Percentiles rank a stretch among this genome's conserved stretches.
phyloP scores from a whole-genome alignment of 108 stramenopile genomes.

The Fragilaria crotonensis region DNA sequence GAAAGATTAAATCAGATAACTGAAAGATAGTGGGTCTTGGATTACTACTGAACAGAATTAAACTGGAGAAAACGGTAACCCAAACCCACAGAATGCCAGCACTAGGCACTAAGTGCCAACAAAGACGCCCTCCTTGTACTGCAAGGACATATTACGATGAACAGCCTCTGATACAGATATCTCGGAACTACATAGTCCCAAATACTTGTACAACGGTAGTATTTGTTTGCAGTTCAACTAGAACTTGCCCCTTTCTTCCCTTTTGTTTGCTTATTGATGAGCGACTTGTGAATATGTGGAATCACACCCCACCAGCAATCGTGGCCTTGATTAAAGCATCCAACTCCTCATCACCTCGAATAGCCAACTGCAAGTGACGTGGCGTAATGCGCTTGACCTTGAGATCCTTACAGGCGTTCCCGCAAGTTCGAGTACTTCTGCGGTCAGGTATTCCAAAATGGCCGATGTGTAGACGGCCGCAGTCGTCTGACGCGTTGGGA shows the following conservation, averaged over 20 bases:
- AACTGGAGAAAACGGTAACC: too few species aligned
- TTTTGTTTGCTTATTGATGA: slow-evolving; percentile 95
- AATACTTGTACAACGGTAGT: too few species aligned
- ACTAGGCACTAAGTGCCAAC: too few species aligned
- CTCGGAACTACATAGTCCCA: too few species aligned
- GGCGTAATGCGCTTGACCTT: slow-evolving; percentile 99
- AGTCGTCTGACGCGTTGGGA: slow-evolving; percentile 95
- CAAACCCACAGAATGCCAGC: too few species aligned
- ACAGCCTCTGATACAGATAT: too few species aligned
- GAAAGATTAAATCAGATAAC: too few species aligned
- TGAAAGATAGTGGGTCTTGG: too few species aligned
- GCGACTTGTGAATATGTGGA: slow-evolving; percentile 99
- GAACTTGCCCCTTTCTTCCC: slow-evolving; percentile 72
- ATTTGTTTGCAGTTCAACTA: too few species aligned
- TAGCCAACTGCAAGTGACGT: slow-evolving; percentile 97
- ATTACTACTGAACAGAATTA: too few species aligned
- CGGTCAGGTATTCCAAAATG: slow-evolving; percentile 98
- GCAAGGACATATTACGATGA: too few species aligned
- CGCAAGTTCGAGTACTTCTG: slow-evolving; percentile 99
- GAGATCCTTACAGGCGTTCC: slow-evolving; percentile 99
- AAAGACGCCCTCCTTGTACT: too few species aligned
- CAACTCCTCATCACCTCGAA: slow-evolving; percentile 98
- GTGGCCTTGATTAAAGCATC: slow-evolving; percentile 99
- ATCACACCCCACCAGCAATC: slow-evolving; percentile 99
- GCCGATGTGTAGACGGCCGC: slow-evolving; percentile 99